These are phyloP conservation scores for Colletotrichum brevisporum DNA, from an alignment of 2,329 filamentous ascomycete species.

Conservation along the genomic window DNA sequence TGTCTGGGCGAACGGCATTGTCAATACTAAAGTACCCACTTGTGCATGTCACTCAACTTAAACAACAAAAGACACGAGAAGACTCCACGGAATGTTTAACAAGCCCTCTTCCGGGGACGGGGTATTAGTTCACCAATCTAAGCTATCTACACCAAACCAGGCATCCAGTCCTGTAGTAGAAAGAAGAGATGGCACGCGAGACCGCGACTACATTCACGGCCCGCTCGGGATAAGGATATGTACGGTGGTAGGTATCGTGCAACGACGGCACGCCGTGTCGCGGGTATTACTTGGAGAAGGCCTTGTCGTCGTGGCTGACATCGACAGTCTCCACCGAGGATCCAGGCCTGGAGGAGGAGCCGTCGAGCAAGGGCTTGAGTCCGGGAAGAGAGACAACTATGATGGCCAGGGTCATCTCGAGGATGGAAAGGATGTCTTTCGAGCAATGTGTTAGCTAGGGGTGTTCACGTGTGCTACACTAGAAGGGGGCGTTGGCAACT, in stretches of 20 bases:
- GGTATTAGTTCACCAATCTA: neutral
- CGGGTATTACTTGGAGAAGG: neutral
- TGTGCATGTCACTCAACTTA: neutral
- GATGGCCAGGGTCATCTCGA: slow-evolving; percentile 45
- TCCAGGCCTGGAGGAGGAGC: slow-evolving; percentile 16
- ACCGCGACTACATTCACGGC: neutral
- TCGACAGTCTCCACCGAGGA: slow-evolving; percentile 33
- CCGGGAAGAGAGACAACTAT: slow-evolving; percentile 44
- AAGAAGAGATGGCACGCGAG: neutral
- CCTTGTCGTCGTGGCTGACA: slow-evolving; percentile 31
- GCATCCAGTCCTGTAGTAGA: neutral
- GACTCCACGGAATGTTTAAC: neutral
- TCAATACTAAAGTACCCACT: too few species aligned
- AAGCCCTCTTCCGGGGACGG: neutral
- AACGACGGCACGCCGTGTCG: neutral
- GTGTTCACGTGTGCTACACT: neutral
- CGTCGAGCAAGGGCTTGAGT: slow-evolving; percentile 44
- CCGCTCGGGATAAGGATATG: neutral
- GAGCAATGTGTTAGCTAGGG: neutral
- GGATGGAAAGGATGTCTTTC: slow-evolving; percentile 43
- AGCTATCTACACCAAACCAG: neutral
- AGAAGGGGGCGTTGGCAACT: slow-evolving; percentile 15
- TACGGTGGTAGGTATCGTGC: neutral
- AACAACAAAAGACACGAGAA: neutral
- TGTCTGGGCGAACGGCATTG: too few species aligned